Conservation (phyloP, 2,329 filamentous ascomycete species). For the Exophiala bonariae region DNA sequence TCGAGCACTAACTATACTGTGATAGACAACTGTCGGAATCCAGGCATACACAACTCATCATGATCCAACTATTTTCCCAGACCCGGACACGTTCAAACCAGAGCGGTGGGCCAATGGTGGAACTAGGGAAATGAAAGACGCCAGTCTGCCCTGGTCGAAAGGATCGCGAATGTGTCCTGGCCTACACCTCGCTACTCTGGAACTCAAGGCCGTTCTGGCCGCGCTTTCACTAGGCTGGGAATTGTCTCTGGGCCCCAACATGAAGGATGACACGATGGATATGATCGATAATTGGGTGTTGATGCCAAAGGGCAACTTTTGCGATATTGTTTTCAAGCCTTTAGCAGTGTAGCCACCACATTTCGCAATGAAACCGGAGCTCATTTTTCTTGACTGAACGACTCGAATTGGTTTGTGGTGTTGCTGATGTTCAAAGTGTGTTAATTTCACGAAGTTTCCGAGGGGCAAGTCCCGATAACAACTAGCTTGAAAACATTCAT, state of each 20-base stretch:
- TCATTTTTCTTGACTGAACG: too few species aligned
- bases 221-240: neutral
- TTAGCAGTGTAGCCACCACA: too few species aligned
- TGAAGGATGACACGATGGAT: slow-evolving; percentile 6
- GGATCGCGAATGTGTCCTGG: slow-evolving; percentile 7
- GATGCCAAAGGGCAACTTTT: slow-evolving; percentile 7
- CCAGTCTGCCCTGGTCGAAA: slow-evolving; percentile 6
- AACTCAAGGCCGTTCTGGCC: slow-evolving; percentile 4
- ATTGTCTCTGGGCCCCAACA: neutral
- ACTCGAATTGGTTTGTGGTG: too few species aligned
- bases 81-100: slow-evolving; percentile 11
- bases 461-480: too few species aligned
- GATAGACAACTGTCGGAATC: slow-evolving; percentile 4
- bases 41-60: slow-evolving; percentile 8
- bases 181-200: slow-evolving; percentile 1
- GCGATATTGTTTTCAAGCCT: slow-evolving; percentile 1
- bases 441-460: too few species aligned
- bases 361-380: too few species aligned
- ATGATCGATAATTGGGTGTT: slow-evolving; percentile 7
- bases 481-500: too few species aligned
- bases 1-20: neutral
- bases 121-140: slow-evolving; percentile 7
- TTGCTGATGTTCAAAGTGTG: too few species aligned
- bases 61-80: slow-evolving; percentile 8
- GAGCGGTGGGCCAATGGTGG: slow-evolving; percentile 12